Base-by-base conservation (phyloP, 352 stramenopile species). In the Phytophthora fragariaefolia region DNA sequence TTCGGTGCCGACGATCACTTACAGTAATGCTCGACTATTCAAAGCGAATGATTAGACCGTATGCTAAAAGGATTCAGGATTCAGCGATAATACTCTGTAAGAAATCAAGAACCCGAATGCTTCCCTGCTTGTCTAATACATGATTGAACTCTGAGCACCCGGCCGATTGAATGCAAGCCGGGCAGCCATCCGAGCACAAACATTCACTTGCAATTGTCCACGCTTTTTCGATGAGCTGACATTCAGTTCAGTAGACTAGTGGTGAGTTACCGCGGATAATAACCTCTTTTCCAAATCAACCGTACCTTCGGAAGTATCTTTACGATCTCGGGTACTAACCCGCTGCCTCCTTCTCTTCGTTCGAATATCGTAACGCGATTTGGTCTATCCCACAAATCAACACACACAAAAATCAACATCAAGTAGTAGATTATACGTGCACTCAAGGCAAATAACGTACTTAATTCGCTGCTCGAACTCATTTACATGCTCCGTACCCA, bases 291-390 rank as follows among this genome's bases (percentile, higher is more conserved):
- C 20, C 26, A 18, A 28, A 23, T 10, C 28, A 20, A 58, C 30
- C 40, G 38, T 57, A 96, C 80, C 69, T 91, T 65, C 4, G 82
- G 75, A 20, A 96, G 62, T 3, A 80, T 63, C 32, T 75, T 71
- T 13, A 85, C 80, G 55, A 98, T 89, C 62, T 94, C 79, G 18
- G 90, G 73, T 1, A 95, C 79, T 48, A 97, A 67, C 17, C 93
- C 94, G n/a, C 91, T 89, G 40, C 93, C 94, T 51, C 90, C 92
- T 63, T 96, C 87, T 13, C 89, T 82, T 23, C 80, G 76, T 76
- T 98, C 94, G 69, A 88, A 98, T 18, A 98, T 77, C 20, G 90
- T 95, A 12, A 98, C 56, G 0, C 91, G 88, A 43, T 85, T 90
- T 15, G 92, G 90, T 54, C 83, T 90, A 23, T 45, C 10, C 13